Evolutionary conservation across 2,329 filamentous ascomycete species (phyloP).

Genomic region (Truncatella angustata): DNA sequence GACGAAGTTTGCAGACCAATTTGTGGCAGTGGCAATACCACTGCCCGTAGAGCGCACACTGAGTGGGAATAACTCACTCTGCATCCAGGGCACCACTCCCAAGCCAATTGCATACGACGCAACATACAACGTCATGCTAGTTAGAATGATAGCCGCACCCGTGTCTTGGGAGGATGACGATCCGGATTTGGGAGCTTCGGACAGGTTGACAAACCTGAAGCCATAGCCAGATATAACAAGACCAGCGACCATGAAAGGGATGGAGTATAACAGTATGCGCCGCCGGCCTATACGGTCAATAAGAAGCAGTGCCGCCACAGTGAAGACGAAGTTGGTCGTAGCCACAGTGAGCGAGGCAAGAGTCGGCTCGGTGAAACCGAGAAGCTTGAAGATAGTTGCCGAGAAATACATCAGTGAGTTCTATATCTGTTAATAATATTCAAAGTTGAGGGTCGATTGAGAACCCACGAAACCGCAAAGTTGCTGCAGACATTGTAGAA

Average conservation of each 20-base stretch:
- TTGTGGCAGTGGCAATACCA: slow-evolving; percentile 74
- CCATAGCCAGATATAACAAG: slow-evolving; percentile 69
- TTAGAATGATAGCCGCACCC: slow-evolving; percentile 60
- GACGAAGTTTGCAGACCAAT: slow-evolving; percentile 83
- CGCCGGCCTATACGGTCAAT: slow-evolving; percentile 80
- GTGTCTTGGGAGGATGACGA: slow-evolving; percentile 14
- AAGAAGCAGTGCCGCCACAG: slow-evolving; percentile 68
- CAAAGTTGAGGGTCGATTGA: background rate
- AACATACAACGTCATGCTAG: slow-evolving; percentile 79
- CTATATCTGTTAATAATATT: slow-evolving; percentile 31
- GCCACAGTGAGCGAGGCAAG: slow-evolving; percentile 79
- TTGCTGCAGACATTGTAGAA: slow-evolving; percentile 85
- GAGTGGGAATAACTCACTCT: slow-evolving; percentile 85
- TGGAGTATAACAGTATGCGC: slow-evolving; percentile 75
- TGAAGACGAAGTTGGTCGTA: slow-evolving; percentile 79
- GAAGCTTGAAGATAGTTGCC: slow-evolving; percentile 73
- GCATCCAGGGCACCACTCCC: slow-evolving; percentile 94
- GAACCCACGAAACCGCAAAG: slow-evolving; percentile 66
- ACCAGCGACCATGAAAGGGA: slow-evolving; percentile 79
- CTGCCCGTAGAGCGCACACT: slow-evolving; percentile 71
- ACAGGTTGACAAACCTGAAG: slow-evolving; percentile 64
- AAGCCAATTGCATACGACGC: slow-evolving; percentile 83
- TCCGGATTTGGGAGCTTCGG: too few species aligned
- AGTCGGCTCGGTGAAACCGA: slow-evolving; percentile 77
- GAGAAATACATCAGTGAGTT: slow-evolving; percentile 94